Conservation (phyloP, 176 grass and related monocot genomes). For the Ananas comosus region DNA sequence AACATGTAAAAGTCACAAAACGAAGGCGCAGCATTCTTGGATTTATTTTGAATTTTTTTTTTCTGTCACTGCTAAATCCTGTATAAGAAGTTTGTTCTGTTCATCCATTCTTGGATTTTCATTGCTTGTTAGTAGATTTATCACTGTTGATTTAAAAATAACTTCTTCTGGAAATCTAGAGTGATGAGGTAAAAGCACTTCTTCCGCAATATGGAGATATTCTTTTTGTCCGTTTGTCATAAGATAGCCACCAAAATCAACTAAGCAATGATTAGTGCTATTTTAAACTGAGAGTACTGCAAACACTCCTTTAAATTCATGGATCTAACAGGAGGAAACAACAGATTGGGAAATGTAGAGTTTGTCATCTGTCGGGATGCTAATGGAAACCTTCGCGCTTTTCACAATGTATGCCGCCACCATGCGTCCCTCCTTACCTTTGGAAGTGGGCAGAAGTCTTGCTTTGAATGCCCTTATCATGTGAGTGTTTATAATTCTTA, state of each 20-base stretch:
- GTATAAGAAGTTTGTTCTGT: too few species aligned
- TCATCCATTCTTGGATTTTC: neutral
- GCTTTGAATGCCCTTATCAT: slow-evolving; percentile 88
- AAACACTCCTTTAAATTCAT: neutral
- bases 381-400: slow-evolving; percentile 55
- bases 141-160: neutral
- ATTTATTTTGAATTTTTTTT: too few species aligned
- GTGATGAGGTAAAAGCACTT: neutral
- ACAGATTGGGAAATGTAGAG: slow-evolving; percentile 78
- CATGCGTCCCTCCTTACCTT: slow-evolving; percentile 78
- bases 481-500: slow-evolving; percentile 48
- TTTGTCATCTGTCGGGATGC: slow-evolving; percentile 65
- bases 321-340: slow-evolving; percentile 40
- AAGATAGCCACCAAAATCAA: neutral
- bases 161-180: neutral
- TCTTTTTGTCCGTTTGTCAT: neutral
- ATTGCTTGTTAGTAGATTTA: neutral
- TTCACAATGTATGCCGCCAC: slow-evolving; percentile 91
- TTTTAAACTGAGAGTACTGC: neutral
- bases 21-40: too few species aligned
- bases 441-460: slow-evolving; percentile 78
- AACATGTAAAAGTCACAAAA: too few species aligned
- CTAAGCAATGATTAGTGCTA: neutral
- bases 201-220: neutral
- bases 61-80: too few species aligned